These are phyloP conservation scores for Multifurca ochricompacta DNA, from an alignment of 768 basidiomycete species.

Conservation along the genomic window DNA sequence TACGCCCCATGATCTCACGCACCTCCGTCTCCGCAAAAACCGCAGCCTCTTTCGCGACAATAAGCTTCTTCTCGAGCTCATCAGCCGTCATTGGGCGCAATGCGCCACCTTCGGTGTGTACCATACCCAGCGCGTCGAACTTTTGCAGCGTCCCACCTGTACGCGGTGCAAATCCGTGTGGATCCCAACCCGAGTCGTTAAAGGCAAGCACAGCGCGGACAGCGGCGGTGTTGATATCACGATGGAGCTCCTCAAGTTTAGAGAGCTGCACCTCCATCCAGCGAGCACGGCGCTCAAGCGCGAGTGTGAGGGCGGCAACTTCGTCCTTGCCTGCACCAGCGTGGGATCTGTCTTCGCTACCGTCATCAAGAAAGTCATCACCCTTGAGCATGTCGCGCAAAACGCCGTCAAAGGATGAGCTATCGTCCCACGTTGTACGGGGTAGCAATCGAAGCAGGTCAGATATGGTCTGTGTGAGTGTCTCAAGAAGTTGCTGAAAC, in stretches of 20 bases:
- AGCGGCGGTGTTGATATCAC: slow-evolving; percentile 84
- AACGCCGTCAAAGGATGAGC: slow-evolving; percentile 81
- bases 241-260: slow-evolving; percentile 81
- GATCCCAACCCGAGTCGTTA: slow-evolving; percentile 84
- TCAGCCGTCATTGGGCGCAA: slow-evolving; percentile 50
- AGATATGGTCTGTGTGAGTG: slow-evolving; percentile 83
- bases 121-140: slow-evolving; percentile 55
- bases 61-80: slow-evolving; percentile 69
- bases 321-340: slow-evolving; percentile 64
- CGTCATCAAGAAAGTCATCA: slow-evolving; percentile 73
- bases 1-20: slow-evolving; percentile 63
- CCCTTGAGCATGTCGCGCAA: slow-evolving; percentile 84
- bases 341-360: slow-evolving; percentile 53
- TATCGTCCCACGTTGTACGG: slow-evolving; percentile 85
- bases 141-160: slow-evolving; percentile 56
- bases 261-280: slow-evolving; percentile 93
- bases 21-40: slow-evolving; percentile 69
- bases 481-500: slow-evolving; percentile 84
- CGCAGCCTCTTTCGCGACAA: slow-evolving; percentile 61
- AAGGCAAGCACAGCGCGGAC: slow-evolving; percentile 74
- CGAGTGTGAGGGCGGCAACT: slow-evolving; percentile 73
- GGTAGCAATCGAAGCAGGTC: slow-evolving; percentile 79
- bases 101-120: slow-evolving; percentile 38
- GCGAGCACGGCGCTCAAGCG: slow-evolving; percentile 79
- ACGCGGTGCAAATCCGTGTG: slow-evolving; percentile 58